Conservation (phyloP, 1,284 basidiomycete species). For the Exobasidium cylindrosporum region DNA sequence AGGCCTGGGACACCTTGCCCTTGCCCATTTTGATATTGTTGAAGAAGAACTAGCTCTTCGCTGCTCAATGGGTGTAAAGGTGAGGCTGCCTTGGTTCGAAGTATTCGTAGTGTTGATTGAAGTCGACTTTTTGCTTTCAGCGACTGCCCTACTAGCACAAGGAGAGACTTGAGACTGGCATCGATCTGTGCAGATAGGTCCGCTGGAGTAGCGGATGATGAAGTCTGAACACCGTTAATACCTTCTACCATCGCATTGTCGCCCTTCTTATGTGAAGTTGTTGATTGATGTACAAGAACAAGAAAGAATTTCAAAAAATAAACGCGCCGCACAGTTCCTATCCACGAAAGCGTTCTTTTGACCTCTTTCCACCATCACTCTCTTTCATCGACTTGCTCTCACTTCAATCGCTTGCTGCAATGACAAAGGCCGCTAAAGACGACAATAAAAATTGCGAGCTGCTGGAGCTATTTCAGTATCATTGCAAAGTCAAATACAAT, state of each 20-base stretch:
- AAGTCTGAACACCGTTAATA: no score
- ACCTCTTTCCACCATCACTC: no score
- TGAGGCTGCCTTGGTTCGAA: background rate
- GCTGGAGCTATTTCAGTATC: background rate
- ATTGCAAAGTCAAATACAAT: background rate
- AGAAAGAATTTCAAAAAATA: no score
- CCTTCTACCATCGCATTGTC: no score
- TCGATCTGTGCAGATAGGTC: background rate
- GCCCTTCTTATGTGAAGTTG: no score
- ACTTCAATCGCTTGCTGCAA: no score
- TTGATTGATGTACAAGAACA: no score
- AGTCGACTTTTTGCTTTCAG: background rate
- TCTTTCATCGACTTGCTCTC: no score
- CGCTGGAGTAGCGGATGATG: background rate
- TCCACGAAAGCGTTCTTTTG: no score
- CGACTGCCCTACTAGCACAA: background rate
- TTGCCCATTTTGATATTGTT: background rate
- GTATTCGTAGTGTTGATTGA: background rate
- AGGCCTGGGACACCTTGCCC: background rate
- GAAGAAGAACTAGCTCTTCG: conserved; percentile 1
- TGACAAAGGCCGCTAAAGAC: no score
- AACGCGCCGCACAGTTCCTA: no score
- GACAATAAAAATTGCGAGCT: no score
- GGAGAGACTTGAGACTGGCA: background rate
- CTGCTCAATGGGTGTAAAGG: background rate